phyloP scores from a whole-genome alignment of 2,329 filamentous ascomycete genomes.

The Trematosphaeria pertusa region DNA sequence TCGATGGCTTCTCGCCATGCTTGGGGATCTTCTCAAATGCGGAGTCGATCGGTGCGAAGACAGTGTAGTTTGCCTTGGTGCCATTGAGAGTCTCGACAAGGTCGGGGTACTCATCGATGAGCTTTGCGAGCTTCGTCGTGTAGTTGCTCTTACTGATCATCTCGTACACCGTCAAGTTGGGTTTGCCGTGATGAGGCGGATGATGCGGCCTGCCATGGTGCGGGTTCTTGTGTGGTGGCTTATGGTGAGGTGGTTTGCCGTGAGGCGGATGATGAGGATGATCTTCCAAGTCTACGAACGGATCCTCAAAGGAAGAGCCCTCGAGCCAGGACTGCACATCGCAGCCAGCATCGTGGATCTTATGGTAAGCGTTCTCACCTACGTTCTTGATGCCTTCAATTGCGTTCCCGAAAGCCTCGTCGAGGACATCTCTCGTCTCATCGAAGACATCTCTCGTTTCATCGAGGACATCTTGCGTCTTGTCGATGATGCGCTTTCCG shows the following conservation, averaged over 20 bases:
- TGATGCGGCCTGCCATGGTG: slow-evolving; percentile 46
- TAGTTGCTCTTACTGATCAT: slow-evolving; percentile 77
- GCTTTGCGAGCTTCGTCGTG: slow-evolving; percentile 76
- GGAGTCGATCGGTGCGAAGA: slow-evolving; percentile 79
- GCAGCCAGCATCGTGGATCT: slow-evolving; percentile 52
- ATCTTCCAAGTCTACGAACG: slow-evolving; percentile 41
- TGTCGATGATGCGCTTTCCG: slow-evolving; percentile 24
- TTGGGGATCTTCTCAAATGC: slow-evolving; percentile 74
- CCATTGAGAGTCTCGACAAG: slow-evolving; percentile 77
- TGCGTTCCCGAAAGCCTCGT: slow-evolving; percentile 52
- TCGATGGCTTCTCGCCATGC: slow-evolving; percentile 66
- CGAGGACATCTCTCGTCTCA: slow-evolving; percentile 50
- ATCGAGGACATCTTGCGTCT: slow-evolving; percentile 32
- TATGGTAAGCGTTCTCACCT: slow-evolving; percentile 46
- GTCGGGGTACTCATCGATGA: slow-evolving; percentile 76
- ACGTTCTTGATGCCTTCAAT: slow-evolving; percentile 44
- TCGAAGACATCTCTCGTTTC: slow-evolving; percentile 31
- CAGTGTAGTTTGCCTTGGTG: slow-evolving; percentile 75
- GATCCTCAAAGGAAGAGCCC: slow-evolving; percentile 41
- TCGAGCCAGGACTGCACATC: slow-evolving; percentile 58
- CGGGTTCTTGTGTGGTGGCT: slow-evolving; percentile 15
- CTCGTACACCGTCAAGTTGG: slow-evolving; percentile 79
- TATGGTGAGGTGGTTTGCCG: slow-evolving; percentile 28
- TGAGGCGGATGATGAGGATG: slow-evolving; percentile 41
- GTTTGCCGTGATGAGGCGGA: slow-evolving; percentile 50